Conservation (phyloP, 1,139 yeast genomes). For the Suhomyces kunorum region DNA sequence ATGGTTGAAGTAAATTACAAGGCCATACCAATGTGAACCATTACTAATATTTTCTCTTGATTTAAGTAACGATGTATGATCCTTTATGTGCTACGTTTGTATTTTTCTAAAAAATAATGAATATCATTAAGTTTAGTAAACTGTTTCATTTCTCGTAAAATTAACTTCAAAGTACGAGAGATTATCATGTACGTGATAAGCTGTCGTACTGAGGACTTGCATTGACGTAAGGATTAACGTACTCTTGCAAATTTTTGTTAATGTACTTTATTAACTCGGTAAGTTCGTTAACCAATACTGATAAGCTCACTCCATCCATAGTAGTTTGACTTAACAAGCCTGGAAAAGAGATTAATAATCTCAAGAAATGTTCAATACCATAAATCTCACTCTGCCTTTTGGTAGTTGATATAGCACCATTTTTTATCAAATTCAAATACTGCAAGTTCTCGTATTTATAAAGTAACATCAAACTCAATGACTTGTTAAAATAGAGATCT, state of each 20-base stretch:
- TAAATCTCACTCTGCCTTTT: slow-evolving; percentile 52
- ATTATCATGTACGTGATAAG: slow-evolving; percentile 27
- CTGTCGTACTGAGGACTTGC: slow-evolving; percentile 67
- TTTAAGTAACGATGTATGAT: slow-evolving; percentile 4
- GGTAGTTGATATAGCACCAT: slow-evolving; percentile 31
- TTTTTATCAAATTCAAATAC: slow-evolving; percentile 54
- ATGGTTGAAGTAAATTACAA: slow-evolving; percentile 60
- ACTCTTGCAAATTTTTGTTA: slow-evolving; percentile 46
- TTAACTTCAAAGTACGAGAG: not conserved
- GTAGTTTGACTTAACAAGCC: slow-evolving; percentile 74
- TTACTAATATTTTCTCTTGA: too few relatives aligned
- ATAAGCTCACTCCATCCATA: slow-evolving; percentile 79
- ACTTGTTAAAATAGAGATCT: slow-evolving; percentile 72
- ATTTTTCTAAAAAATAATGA: not conserved
- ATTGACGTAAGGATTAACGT: slow-evolving; percentile 50
- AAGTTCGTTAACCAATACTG: slow-evolving; percentile 44
- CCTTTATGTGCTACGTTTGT: slow-evolving; percentile 7
- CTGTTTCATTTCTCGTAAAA: not conserved
- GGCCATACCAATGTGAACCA: slow-evolving; percentile 41
- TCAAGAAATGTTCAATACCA: slow-evolving; percentile 75
- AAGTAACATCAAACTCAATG: slow-evolving; percentile 69
- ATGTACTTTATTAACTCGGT: slow-evolving; percentile 57
- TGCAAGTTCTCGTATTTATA: slow-evolving; percentile 88
- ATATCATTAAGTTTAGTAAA: not conserved
- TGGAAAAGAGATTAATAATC: slow-evolving; percentile 77